These are phyloP conservation scores for Geotrichum citri-aurantii DNA, from an alignment of 1,139 yeast genomes.

Conservation along the genomic window DNA sequence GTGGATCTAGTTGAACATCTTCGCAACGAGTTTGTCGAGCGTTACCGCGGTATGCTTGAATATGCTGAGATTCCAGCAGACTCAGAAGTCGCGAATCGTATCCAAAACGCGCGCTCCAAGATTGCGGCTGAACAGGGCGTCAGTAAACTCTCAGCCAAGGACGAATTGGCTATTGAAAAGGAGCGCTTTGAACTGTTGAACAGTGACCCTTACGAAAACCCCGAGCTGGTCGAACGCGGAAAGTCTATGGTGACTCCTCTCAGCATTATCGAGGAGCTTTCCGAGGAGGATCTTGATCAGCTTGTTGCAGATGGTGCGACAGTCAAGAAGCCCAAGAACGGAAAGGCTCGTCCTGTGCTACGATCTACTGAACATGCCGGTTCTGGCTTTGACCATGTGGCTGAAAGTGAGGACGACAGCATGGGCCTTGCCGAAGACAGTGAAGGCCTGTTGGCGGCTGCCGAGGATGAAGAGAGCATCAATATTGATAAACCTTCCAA, in stretches of 20 bases:
- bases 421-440: conserved; percentile 3
- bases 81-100: conserved; percentile 49
- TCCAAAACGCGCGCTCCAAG: conserved; percentile 45
- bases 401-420: conserved; percentile 18
- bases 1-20: conserved; percentile 65
- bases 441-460: conserved; percentile 13
- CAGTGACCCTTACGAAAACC: conserved; percentile 42
- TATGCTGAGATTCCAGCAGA: conserved; percentile 49
- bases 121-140: conserved; percentile 23
- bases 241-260: conserved; percentile 63
- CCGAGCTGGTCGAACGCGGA: conserved; percentile 48
- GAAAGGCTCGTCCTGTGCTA: conserved; percentile 2
- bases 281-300: conserved; percentile 26
- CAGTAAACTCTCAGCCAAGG: conserved; percentile 57
- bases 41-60: conserved; percentile 68
- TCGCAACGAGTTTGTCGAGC: conserved; percentile 69
- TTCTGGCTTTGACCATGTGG: conserved; percentile 30
- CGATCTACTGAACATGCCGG: conserved; percentile 36
- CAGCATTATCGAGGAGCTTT: conserved; percentile 48
- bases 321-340: conserved; percentile 14
- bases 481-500: conserved; percentile 10
- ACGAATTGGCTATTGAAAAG: conserved; percentile 68
- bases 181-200: conserved; percentile 49
- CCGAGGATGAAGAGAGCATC: conserved; percentile 18
- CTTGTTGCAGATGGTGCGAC: conserved; percentile 21